Percentiles rank a stretch among this genome's conserved stretches.
These are phyloP conservation scores for Reticulascus tulasneorum DNA, from an alignment of 2,329 filamentous ascomycete species.

Conservation along the genomic window DNA sequence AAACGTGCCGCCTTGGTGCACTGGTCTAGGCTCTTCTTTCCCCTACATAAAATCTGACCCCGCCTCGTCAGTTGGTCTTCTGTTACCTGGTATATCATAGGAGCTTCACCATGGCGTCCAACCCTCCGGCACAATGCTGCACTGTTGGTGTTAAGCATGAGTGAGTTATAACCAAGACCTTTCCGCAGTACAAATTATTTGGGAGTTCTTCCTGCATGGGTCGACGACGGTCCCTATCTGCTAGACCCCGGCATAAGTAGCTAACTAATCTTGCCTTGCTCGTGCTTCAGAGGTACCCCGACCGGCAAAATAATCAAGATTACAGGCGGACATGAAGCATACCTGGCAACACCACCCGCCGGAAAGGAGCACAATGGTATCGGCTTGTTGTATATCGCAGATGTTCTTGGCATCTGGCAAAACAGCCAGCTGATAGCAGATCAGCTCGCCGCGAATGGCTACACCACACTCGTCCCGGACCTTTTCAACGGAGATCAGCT, in stretches of 20 bases:
- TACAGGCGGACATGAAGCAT: conserved; percentile 40
- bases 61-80: no score
- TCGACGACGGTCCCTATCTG: not conserved
- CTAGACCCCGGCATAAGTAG: not conserved
- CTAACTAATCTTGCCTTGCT: not conserved
- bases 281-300: conserved; percentile 39
- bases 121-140: conserved; percentile 50
- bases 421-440: conserved; percentile 40
- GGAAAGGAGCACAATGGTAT: conserved; percentile 33
- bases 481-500: conserved; percentile 33
- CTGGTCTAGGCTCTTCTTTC: no score
- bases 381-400: conserved; percentile 43
- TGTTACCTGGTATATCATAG: no score
- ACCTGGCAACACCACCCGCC: conserved; percentile 44
- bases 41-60: no score
- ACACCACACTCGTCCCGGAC: conserved; percentile 33
- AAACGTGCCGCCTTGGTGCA: no score
- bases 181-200: conserved; percentile 7
- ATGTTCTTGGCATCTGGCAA: conserved; percentile 48
- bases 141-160: conserved; percentile 48
- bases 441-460: conserved; percentile 31
- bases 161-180: conserved; percentile 31
- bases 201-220: conserved; percentile 2
- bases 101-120: conserved; percentile 49
- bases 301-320: conserved; percentile 44